A percentile compares a stretch with the other conserved stretches of the same genome.
Conservation (phyloP, 352 stramenopile genomes). For the Phytophthora vignae region DNA sequence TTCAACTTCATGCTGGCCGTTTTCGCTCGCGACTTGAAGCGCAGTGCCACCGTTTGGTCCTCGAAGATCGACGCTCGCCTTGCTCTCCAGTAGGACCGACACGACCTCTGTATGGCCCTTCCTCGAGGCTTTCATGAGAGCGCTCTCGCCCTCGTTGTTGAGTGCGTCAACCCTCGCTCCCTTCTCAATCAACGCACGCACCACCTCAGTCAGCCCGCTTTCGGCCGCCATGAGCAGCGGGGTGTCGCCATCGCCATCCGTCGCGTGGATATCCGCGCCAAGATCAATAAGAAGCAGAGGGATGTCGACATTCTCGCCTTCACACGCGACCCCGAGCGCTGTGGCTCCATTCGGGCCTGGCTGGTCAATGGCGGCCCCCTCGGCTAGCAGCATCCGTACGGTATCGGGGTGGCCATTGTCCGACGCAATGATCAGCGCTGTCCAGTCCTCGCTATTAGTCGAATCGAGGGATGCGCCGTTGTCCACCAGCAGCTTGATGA, state of each 20-base stretch:
- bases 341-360: neutral
- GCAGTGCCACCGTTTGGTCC: slow-evolving; percentile 1
- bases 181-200: neutral
- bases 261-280: neutral
- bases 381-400: neutral
- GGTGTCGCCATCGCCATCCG: neutral
- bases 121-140: slow-evolving; percentile 1
- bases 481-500: slow-evolving; percentile 3
- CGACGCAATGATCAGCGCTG: slow-evolving; percentile 1
- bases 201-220: neutral
- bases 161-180: neutral
- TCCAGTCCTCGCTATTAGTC: neutral
- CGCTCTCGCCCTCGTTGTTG: slow-evolving; percentile 4
- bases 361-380: slow-evolving; percentile 3
- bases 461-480: neutral
- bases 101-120: slow-evolving; percentile 11
- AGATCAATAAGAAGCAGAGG: neutral
- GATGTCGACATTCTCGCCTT: neutral
- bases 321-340: slow-evolving; percentile 5
- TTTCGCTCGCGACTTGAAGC: neutral
- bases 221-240: neutral
- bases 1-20: slow-evolving; percentile 3
- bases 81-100: slow-evolving; percentile 2
- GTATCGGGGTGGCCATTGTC: slow-evolving; percentile 1
- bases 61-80: neutral